Conservation (phyloP, 2,329 filamentous ascomycete species). For the Aspergillus fijiensis region DNA sequence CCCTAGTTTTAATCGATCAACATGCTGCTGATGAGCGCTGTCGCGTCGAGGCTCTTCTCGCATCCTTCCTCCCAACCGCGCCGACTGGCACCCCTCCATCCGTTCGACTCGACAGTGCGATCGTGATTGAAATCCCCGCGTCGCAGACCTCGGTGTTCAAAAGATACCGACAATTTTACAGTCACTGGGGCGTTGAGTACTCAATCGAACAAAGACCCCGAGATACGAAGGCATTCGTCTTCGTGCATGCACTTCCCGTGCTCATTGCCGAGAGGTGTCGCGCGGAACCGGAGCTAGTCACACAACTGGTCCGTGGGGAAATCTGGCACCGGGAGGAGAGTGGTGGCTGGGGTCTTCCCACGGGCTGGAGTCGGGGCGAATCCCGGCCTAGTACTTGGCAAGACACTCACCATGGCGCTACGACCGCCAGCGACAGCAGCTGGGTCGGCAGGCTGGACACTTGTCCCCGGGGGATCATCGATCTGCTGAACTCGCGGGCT, state of each 20-base stretch:
- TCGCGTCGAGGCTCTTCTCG: slow-evolving; percentile 71
- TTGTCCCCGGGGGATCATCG: slow-evolving; percentile 73
- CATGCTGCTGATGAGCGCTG: slow-evolving; percentile 92
- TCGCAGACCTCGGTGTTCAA: slow-evolving; percentile 62
- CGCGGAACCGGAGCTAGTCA: slow-evolving; percentile 67
- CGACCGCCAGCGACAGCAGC: not conserved
- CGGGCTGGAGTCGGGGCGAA: not conserved
- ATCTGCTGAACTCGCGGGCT: slow-evolving; percentile 54
- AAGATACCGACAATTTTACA: slow-evolving; percentile 58
- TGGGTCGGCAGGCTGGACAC: slow-evolving; percentile 66
- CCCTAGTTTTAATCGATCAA: slow-evolving; percentile 81
- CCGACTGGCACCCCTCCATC: not conserved
- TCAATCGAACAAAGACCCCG: slow-evolving; percentile 37
- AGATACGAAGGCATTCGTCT: slow-evolving; percentile 35
- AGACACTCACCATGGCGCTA: not conserved
- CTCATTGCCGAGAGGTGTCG: slow-evolving; percentile 75
- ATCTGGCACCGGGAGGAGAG: slow-evolving; percentile 67
- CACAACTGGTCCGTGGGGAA: slow-evolving; percentile 72
- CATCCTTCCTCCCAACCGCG: slow-evolving; percentile 1
- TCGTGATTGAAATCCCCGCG: slow-evolving; percentile 64
- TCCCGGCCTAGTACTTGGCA: not conserved
- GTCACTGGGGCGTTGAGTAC: slow-evolving; percentile 72
- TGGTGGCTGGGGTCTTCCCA: slow-evolving; percentile 23
- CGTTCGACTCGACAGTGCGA: slow-evolving; percentile 32
- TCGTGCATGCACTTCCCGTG: slow-evolving; percentile 63